Evolutionary conservation across 2,329 filamentous ascomycete genomes (phyloP).

Genomic region (Lachnellula subtilissima): DNA sequence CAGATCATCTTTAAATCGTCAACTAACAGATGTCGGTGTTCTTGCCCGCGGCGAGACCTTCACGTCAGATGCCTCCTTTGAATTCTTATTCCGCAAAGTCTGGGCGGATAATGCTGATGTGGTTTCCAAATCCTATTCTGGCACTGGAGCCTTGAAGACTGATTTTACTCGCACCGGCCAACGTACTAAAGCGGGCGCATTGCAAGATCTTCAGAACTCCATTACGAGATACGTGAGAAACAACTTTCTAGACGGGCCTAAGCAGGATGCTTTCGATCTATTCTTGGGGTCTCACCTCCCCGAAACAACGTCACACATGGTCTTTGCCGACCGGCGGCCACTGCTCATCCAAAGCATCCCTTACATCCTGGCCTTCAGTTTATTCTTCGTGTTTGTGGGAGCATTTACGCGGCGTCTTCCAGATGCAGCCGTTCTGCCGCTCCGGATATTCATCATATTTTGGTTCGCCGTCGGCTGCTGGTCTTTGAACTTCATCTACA

Average conservation of each 20-base stretch:
- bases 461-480: slow-evolving; percentile 69
- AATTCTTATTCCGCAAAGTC: slow-evolving; percentile 88
- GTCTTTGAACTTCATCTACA: slow-evolving; percentile 71
- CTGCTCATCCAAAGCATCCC: slow-evolving; percentile 89
- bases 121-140: slow-evolving; percentile 87
- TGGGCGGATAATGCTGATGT: slow-evolving; percentile 99
- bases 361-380: slow-evolving; percentile 70
- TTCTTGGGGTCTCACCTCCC: slow-evolving; percentile 86
- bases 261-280: slow-evolving; percentile 92
- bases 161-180: slow-evolving; percentile 94
- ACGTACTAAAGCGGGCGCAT: slow-evolving; percentile 76
- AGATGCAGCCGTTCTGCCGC: slow-evolving; percentile 70
- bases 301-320: slow-evolving; percentile 62
- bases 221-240: slow-evolving; percentile 86
- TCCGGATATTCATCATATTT: slow-evolving; percentile 76
- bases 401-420: slow-evolving; percentile 67
- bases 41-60: slow-evolving; percentile 72
- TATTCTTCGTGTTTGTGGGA: slow-evolving; percentile 77
- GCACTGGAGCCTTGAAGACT: slow-evolving; percentile 95
- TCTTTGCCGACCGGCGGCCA: slow-evolving; percentile 82
- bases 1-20: slow-evolving; percentile 80
- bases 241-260: slow-evolving; percentile 90
- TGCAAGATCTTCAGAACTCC: slow-evolving; percentile 85
- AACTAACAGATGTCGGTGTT: slow-evolving; percentile 79
- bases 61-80: slow-evolving; percentile 71